Base-by-base conservation (phyloP, 164 flowering plant genomes). In the Vitis cinerea region DNA sequence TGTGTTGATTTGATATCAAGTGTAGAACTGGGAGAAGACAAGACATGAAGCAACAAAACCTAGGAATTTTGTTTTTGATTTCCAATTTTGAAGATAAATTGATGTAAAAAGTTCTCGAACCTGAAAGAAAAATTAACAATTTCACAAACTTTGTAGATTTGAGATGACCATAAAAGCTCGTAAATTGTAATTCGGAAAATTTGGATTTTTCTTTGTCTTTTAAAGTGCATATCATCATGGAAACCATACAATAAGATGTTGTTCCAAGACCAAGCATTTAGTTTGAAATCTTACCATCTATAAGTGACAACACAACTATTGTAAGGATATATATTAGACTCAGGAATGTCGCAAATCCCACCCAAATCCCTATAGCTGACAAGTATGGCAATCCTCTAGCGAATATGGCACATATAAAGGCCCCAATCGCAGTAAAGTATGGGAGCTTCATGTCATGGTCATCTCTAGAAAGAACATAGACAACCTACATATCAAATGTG, bases 271-370 rank as follows among this genome's bases (percentile, higher is more conserved):
- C 23, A 53, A 15, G 49, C 7, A 48, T 44, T 19, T 52, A 23
- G 55, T 37, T 48, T 37, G 47, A 76, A 47, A 64, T 58, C 75
- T 63, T 85, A 94, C 99, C 98, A 80, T 96, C 94, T 69, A 63
- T 64, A 55, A 86, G 74, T 12, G 97, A 80, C 52, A 89, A 77
- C 11, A 75, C 83, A 47, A 88, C 61, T 59, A 86, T 90, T 52
- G 81, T 61, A 29, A 83, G 63, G 23, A 93, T 89, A 70, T 90
- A 93, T 6, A 88, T 74, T 12, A 93, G 72, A 72, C 91, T 87
- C 70, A 90, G 69, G 69, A 87, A n/a, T 17, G 98, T 88, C n/a
- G 97, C 91, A 71, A 93, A 69, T 53, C 84, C 91, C 11, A 96
- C 23, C 54, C 54, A 51, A 51, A 51, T 14, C 15, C 15, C 15